Percentiles rank a stretch among this genome's conserved stretches.
These are phyloP conservation scores for Phragmites australis DNA, from an alignment of 176 grass and related monocot species.

Conservation along the genomic window DNA sequence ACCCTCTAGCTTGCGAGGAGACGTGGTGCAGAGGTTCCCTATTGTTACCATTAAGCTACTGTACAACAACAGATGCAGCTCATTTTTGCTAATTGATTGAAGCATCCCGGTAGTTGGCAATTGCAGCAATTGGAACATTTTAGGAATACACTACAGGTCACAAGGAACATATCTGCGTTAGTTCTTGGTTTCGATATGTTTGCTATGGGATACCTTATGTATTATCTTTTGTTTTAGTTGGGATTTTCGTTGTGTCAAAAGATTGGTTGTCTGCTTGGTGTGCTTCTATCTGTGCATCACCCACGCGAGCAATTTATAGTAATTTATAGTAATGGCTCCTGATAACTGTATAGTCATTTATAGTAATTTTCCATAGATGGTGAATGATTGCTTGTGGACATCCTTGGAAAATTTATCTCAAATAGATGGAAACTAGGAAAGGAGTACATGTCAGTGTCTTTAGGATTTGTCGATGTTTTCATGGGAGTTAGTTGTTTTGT, in stretches of 20 bases:
- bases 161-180: constrained; percentile 34
- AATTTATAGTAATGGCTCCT: constrained; percentile 37
- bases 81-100: constrained; percentile 57
- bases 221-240: constrained; percentile 20
- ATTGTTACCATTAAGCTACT: constrained; percentile 19
- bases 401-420: constrained; percentile 27
- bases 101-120: constrained; percentile 42
- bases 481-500: constrained; percentile 23
- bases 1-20: constrained; percentile 39
- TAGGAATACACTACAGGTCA: constrained; percentile 37
- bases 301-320: constrained; percentile 1
- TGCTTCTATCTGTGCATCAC: constrained; percentile 17
- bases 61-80: constrained; percentile 24
- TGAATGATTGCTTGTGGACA: constrained; percentile 36
- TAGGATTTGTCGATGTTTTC: constrained; percentile 31
- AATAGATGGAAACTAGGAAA: constrained; percentile 48
- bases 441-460: constrained; percentile 13
- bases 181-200: constrained; percentile 20
- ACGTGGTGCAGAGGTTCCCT: constrained; percentile 25
- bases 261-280: neutral
- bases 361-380: constrained; percentile 45
- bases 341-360: constrained; percentile 48
- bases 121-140: constrained; percentile 34
- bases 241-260: constrained; percentile 29
- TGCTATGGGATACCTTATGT: constrained; percentile 28